phyloP scores from a whole-genome alignment of 2,329 filamentous ascomycete genomes.

The Fusarium veterinarium region DNA sequence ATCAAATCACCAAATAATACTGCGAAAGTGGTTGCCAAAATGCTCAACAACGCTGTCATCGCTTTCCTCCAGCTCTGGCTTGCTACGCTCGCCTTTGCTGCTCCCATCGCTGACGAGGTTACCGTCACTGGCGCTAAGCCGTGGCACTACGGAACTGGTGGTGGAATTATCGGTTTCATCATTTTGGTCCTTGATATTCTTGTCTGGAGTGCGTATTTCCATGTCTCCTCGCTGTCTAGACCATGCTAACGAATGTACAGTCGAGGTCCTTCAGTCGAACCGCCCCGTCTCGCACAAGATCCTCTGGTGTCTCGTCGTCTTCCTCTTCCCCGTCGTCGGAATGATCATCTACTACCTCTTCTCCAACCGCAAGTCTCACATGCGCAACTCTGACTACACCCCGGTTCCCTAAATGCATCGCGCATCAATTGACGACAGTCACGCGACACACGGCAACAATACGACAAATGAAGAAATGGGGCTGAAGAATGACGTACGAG shows the following conservation, averaged over 20 bases:
- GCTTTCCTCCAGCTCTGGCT: conserved; percentile 50
- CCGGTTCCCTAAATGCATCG: conserved; percentile 37
- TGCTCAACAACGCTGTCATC: conserved; percentile 31
- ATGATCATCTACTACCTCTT: conserved; percentile 73
- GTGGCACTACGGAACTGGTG: conserved; percentile 71
- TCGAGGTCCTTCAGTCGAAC: conserved; percentile 73
- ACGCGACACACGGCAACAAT: not conserved
- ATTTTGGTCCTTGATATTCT: conserved; percentile 71
- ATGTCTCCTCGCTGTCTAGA: not conserved
- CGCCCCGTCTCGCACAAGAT: conserved; percentile 68
- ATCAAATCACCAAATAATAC: rapidly evolving
- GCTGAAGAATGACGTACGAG: not conserved
- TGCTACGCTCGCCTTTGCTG: conserved; percentile 62
- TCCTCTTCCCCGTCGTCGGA: conserved; percentile 72
- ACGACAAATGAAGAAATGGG: rapidly evolving
- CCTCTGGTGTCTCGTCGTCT: conserved; percentile 71
- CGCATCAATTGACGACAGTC: not conserved
- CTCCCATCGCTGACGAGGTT: conserved; percentile 50
- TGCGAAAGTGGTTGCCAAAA: not conserved
- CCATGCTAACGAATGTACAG: conserved; percentile 49
- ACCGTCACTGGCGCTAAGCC: conserved; percentile 54
- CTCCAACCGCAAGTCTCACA: conserved; percentile 69
- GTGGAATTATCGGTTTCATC: conserved; percentile 70
- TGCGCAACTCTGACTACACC: conserved; percentile 65
- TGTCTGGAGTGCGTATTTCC: conserved; percentile 65